phyloP scores from a whole-genome alignment of 1,284 basidiomycete species.

The Tetrapyrgos nigripes region DNA sequence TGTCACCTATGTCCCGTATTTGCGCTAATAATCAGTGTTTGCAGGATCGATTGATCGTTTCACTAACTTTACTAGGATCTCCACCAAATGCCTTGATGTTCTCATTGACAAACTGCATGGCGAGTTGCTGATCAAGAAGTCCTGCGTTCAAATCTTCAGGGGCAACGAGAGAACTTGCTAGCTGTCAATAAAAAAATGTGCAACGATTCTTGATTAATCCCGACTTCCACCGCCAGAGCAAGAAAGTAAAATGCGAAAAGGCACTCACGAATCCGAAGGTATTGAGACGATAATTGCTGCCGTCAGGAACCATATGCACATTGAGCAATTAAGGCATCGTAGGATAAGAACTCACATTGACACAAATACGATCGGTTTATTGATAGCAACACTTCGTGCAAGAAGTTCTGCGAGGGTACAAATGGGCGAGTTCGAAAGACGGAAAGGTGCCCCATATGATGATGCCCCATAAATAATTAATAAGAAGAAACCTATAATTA shows the following conservation, averaged over 20 bases:
- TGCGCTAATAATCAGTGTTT: not conserved
- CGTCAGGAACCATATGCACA: too few relatives aligned
- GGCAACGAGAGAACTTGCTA: slow-evolving; percentile 54
- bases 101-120: slow-evolving; percentile 7
- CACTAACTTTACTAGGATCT: slow-evolving; percentile 6
- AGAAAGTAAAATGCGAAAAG: too few relatives aligned
- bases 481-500: too few relatives aligned
- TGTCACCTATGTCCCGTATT: slow-evolving; percentile 59
- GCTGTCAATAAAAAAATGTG: slow-evolving; percentile 46
- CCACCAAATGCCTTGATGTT: slow-evolving; percentile 13
- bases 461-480: slow-evolving; percentile 37
- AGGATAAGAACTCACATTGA: slow-evolving; percentile 59
- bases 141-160: slow-evolving; percentile 38
- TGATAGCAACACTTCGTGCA: slow-evolving; percentile 49
- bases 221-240: too few relatives aligned
- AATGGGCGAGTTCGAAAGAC: too few relatives aligned
- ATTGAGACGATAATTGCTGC: slow-evolving; percentile 65
- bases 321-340: too few relatives aligned
- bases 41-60: not conserved
- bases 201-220: too few relatives aligned
- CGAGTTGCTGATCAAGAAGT: slow-evolving; percentile 21
- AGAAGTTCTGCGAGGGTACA: slow-evolving; percentile 50
- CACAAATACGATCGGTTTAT: slow-evolving; percentile 62
- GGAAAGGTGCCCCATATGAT: too few relatives aligned
- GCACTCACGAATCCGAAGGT: slow-evolving; percentile 64